phyloP scores from a whole-genome alignment of 1,139 yeast genomes.

The Debaryomycetaceae sp. region DNA sequence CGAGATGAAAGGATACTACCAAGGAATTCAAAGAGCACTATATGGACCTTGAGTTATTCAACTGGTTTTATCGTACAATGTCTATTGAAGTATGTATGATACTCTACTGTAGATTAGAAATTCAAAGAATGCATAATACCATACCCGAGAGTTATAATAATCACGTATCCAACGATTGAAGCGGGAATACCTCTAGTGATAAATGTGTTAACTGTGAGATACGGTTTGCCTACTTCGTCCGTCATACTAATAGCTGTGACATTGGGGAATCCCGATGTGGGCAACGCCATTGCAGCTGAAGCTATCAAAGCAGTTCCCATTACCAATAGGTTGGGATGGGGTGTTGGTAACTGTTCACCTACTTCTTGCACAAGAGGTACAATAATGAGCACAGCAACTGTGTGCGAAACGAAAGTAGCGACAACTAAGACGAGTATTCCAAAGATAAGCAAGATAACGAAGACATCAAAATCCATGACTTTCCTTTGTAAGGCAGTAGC shows the following conservation, averaged over 20 bases:
- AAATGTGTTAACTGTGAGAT: conserved; percentile 77
- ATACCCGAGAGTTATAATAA: conserved; percentile 77
- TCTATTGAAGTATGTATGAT: background rate
- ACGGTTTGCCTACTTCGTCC: conserved; percentile 85
- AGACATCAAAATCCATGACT: conserved; percentile 61
- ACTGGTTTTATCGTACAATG: background rate
- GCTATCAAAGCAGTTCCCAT: conserved; percentile 84
- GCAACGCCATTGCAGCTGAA: conserved; percentile 93
- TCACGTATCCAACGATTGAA: conserved; percentile 64
- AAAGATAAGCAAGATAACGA: conserved; percentile 67
- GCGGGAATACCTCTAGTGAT: conserved; percentile 88
- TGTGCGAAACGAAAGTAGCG: conserved; percentile 93
- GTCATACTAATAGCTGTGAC: conserved; percentile 92
- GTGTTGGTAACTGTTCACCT: conserved; percentile 68
- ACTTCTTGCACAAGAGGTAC: conserved; percentile 86
- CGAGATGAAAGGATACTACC: conserved; percentile 32
- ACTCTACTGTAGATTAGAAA: conserved; percentile 21
- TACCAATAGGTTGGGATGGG: conserved; percentile 70
- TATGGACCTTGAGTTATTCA: conserved; percentile 20
- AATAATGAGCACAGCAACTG: conserved; percentile 90
- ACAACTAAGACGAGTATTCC: conserved; percentile 75
- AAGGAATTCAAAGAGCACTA: conserved; percentile 30
- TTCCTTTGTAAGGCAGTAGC: conserved; percentile 64
- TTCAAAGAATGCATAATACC: conserved; percentile 60
- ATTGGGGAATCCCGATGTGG: conserved; percentile 95